Evolutionary conservation across 2,329 filamentous ascomycete species (phyloP), one percentile per base, ranked within the genome.

Genomic region (Periconia sp.): DNA sequence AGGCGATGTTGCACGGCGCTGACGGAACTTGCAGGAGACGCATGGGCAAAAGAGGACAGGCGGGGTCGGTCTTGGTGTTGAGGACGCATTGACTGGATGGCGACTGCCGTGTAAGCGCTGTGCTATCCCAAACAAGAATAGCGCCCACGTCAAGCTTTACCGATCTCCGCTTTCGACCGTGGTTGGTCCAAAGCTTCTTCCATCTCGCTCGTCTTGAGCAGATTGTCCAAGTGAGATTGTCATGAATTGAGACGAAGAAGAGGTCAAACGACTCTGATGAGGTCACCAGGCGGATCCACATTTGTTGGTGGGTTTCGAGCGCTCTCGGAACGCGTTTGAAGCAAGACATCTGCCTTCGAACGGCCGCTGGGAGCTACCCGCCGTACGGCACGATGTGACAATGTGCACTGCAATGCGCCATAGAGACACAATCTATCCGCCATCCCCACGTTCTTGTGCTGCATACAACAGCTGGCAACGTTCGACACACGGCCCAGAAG

Each of bases 21-120:
- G 36, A n/a, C 31, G 46, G 46, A 52, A 52, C 57, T 41, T 57
- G 63, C 63, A 68, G 57, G 35, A 37, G 26, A 61, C 51, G 63
- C 61, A 63, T 54, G 57, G 55, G 52, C n/a, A 54, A 58, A 28
- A 40, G 50, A 43, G 30, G 44, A 50, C 39, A 43, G 50, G 54
- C 46, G 56, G 56, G 59, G 58, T 13, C 52, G 50, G 52, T 51
- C 48, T 54, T 47, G 58, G 50, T 53, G 46, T 50, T 50, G 52
- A 52, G 38, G 31, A 34, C 13, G 33, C 4, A 18, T 44, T 41
- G 48, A 51, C 37, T 55, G 54, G 55, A 22, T 48, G 42, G 23
- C 29, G 42, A 25, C 15, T 18, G 25, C 13, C 19, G 10, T 43
- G 36, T 52, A 55, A 43, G 46, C 53, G 55, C 55, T 36, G 48